Base-by-base conservation (phyloP, 495 filamentous ascomycete species). In the Tuber magnatum region DNA sequence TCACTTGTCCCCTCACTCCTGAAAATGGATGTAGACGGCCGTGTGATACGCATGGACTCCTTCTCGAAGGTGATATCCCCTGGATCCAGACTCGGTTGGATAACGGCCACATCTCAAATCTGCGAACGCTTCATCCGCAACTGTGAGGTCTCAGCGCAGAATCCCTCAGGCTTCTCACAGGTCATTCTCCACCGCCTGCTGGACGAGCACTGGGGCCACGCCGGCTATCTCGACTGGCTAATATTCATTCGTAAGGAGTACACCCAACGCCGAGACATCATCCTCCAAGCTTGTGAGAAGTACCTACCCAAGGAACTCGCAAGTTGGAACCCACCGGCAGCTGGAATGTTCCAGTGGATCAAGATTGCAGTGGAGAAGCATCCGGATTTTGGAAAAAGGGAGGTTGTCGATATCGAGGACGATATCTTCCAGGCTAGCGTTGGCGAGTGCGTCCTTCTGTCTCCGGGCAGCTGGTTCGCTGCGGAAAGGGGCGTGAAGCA, bases 261-360 rank as follows among this genome's bases (percentile, higher is more conserved):
- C 81, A 95, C 94, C 28, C 83, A 85, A 75, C 88, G 94, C 61
- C 84, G 95, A 48, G 88, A 97, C 79, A 86, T 88, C 22, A 86
- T 99, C 71, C 85, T 97, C n/a, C 86, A 87, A 42, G 93, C 95
- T 0, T 97, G 93, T 78, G 93, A 97, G 84, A 87, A 87, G 79
- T 88, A 90, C 75, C 84, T 99, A 43, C 95, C 95, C 1, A 83
- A 82, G 39, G 90, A 92, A 69, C 85, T 99, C 68, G 92, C 92
- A 20, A 91, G 89, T 84, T 99, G 95, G 96, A 87, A 84, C 48
- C 85, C 92, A 10, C 94, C 95, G 3, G 86, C 87, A 48, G 94
- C 95, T n/a, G 95, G 95, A 81, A 99, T 99, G 95, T 99, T 99
- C 87, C 91, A 93, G 81, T 97, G 95, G 95, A 86, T 99, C 48